phyloP scores from a whole-genome alignment of 2,329 filamentous ascomycete species.

The Alternaria gaisen region DNA sequence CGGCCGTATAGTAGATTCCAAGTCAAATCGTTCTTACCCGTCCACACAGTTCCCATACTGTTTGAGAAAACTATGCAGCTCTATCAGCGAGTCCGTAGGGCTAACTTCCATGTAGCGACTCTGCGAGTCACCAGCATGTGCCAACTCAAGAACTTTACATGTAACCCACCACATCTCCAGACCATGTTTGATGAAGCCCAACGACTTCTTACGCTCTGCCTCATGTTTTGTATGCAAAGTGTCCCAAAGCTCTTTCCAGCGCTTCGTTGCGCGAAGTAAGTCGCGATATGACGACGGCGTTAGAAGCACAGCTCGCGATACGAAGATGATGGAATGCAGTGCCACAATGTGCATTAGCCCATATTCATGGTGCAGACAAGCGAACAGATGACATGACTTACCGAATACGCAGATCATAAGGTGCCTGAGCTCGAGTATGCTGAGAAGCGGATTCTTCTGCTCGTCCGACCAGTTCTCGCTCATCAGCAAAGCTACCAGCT shows the following conservation, averaged over 20 bases:
- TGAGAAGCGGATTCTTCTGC: not conserved
- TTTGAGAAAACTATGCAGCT: slow-evolving; percentile 17
- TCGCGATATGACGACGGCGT: not conserved
- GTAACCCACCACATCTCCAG: slow-evolving; percentile 29
- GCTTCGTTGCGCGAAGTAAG: slow-evolving; percentile 18
- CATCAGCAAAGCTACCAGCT: slow-evolving; percentile 3
- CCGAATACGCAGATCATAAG: slow-evolving; percentile 21
- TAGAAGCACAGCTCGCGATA: not conserved
- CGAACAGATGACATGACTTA: slow-evolving; percentile 2
- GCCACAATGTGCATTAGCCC: not conserved
- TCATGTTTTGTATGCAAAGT: not conserved
- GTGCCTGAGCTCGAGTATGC: slow-evolving; percentile 1
- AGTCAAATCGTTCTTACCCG: not conserved
- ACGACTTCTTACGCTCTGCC: not conserved
- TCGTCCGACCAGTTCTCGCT: slow-evolving; percentile 5
- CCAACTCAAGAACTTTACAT: slow-evolving; percentile 16
- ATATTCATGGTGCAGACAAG: not conserved
- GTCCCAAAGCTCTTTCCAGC: slow-evolving; percentile 30
- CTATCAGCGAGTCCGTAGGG: slow-evolving; percentile 17
- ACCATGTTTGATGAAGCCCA: slow-evolving; percentile 24
- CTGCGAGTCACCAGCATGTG: not conserved
- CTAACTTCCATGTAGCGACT: slow-evolving; percentile 13
- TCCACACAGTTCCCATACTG: not conserved
- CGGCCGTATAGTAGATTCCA: not conserved
- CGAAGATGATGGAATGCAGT: slow-evolving; percentile 4